phyloP scores from a whole-genome alignment of 768 basidiomycete genomes.

The Dendrothele bispora region DNA sequence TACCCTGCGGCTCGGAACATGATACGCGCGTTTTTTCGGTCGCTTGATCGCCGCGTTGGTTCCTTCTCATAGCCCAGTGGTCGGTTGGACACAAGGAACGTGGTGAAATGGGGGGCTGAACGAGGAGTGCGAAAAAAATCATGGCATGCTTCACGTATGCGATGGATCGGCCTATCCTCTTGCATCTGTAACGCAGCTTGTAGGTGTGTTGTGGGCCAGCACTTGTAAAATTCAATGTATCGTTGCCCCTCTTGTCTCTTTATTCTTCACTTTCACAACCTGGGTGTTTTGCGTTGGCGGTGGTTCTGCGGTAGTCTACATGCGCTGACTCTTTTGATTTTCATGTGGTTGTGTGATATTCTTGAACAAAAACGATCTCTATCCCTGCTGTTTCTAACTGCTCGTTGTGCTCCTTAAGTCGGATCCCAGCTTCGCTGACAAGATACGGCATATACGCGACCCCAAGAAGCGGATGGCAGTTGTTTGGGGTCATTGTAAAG shows the following conservation, averaged over 20 bases:
- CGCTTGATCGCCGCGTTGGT: constrained; percentile 92
- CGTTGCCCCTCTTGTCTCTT: constrained; percentile 64
- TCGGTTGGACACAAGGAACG: constrained; percentile 86
- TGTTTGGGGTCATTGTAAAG: constrained; percentile 86
- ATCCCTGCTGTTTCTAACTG: constrained; percentile 20
- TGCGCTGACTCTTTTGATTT: constrained; percentile 68
- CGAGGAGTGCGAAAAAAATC: constrained; percentile 85
- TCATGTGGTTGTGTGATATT: constrained; percentile 43
- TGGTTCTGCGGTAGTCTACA: constrained; percentile 34
- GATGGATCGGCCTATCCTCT: constrained; percentile 47
- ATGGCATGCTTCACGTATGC: constrained; percentile 33
- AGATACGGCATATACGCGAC: constrained; percentile 83
- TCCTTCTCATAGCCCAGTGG: constrained; percentile 65
- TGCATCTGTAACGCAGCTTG: constrained; percentile 73
- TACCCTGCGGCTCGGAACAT: constrained; percentile 67
- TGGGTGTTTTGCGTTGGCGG: constrained; percentile 25
- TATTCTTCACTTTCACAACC: constrained; percentile 22
- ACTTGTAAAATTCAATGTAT: constrained; percentile 59
- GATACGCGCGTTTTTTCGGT: constrained; percentile 84
- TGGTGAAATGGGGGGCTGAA: constrained; percentile 98
- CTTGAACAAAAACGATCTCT: constrained; percentile 26
- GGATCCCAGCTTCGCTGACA: constrained; percentile 82
- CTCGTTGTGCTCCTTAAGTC: constrained; percentile 58
- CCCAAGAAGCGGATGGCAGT: constrained; percentile 85
- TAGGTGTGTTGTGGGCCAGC: constrained; percentile 56